Base-by-base conservation (phyloP, 1,284 basidiomycete genomes). In the Trichosporon faecale region DNA sequence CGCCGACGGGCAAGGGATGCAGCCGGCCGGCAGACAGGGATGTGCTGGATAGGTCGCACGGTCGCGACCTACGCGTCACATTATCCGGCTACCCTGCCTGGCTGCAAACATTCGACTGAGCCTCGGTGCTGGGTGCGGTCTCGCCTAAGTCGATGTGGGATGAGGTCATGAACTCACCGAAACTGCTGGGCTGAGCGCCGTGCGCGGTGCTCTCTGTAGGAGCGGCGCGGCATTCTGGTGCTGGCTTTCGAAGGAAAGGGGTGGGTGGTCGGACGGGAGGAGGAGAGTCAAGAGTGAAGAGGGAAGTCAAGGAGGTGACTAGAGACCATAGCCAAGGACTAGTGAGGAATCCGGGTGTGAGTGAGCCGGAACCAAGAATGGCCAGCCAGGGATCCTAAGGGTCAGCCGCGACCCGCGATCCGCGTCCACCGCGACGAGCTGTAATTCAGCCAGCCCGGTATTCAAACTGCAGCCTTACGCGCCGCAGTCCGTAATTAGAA, bases 181-280 rank as follows among this genome's bases (percentile, higher is more conserved):
- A 68, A 63, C n/a, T 61, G 57, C 57, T 61, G 33, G 0, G 70
- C 52, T 29, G 70, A 31, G 49, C 72, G 70, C 31, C 61, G 29
- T 18, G 72, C 72, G 64, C 72, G 70, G 46, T 73, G 72, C 65
- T 73, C 70, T 65, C 70, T 66, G 52, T 73, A 73, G 60, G 66
- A 69, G 31, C 60, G 66, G 64, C 72, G 68, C 8, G 72, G 66
- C 72, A 73, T 73, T 21, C 49, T 52, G 49, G 18, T 18, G 49
- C 49, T 52, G 40, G 16, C 21, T 64, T 27, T 44, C 21, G 64
- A 23, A 61, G 29, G 49, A n/a, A 16, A 44, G 49, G 23, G 21
- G 27, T n/a, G 27, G 31, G 60, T 18, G 40, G 33, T 35, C 18
- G 14, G 21, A 23, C 11, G 18, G 60, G 11, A n/a, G 65, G 21